Base-by-base conservation (phyloP, 805 yeast species). In the Candida pini region DNA sequence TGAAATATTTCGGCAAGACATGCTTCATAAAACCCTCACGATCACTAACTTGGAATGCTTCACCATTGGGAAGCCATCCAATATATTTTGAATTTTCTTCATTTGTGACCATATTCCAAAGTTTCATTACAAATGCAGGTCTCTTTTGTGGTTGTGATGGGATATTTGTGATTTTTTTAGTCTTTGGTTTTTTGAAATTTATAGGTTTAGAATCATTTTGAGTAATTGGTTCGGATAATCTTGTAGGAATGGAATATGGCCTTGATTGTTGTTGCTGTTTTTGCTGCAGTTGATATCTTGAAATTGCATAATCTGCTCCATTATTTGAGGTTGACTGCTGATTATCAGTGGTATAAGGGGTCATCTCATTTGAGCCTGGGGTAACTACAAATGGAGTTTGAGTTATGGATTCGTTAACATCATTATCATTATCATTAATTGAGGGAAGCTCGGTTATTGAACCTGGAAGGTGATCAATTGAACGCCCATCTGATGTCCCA, bases 91-190 rank as follows among this genome's bases (percentile, higher is more conserved):
- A 56, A 57, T 89, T 90, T 0, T 60, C 50, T 1, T 76, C 66
- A 54, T 90, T 96, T 55, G 89, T 89, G 7, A 92, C 88, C 96
- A 92, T 92, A 24, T 80, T 73, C 98, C 98, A 90, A 14, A 92
- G 64, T 58, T 92, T 92, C 68, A 80, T 76, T 8, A 92, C 96
- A 63, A 92, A 92, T 0, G 95, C 94, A 2, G 97, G 95, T 34
- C 87, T 66, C 50, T 80, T 81, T n/a, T 51, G 48, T 9, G 61
- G 51, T 3, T 37, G 47, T 3, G 53, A 28, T n/a, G 35, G 34
- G 10, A 30, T 32, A 28, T 32, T 45, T 20, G 47, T 35, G 4
- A 47, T 21, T 34, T 48, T 48, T 35, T 45, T 47, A 9, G 48
- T 39, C 21, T 53, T 54, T 10, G 56, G 51, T 26, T 49, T 54